phyloP scores from a whole-genome alignment of 106 monocot species.

The Acorus calamus region DNA sequence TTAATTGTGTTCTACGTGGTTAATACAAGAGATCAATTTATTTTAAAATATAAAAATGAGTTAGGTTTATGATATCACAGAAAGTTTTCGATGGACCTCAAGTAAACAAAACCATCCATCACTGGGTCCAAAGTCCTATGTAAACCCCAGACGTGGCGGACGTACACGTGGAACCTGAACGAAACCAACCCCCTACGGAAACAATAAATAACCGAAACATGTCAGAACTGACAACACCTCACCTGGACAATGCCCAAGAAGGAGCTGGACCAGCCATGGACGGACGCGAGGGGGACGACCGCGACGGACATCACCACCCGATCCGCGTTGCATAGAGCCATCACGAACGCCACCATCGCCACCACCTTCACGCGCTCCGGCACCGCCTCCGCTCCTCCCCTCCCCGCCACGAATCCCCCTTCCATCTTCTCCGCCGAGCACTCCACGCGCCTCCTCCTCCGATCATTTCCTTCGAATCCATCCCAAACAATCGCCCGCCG shows the following conservation, averaged over 20 bases:
- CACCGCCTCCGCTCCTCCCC: slow-evolving; percentile 12
- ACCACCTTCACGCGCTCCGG: slow-evolving; percentile 60
- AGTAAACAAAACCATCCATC: no score
- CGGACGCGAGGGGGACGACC: slow-evolving; percentile 67
- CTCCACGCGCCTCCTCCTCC: background rate
- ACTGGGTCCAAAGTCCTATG: no score
- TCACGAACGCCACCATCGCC: slow-evolving; percentile 44
- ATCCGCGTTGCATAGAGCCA: slow-evolving; percentile 88
- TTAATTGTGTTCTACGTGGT: no score
- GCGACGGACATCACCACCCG: slow-evolving; percentile 92
- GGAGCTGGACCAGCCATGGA: slow-evolving; percentile 65
- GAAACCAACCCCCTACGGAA: background rate
- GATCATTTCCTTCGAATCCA: background rate
- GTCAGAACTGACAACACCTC: no score
- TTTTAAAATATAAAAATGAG: no score
- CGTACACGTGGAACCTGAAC: no score
- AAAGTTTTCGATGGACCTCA: no score
- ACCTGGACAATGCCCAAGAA: slow-evolving; percentile 86
- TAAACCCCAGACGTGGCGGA: no score
- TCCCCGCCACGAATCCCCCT: slow-evolving; percentile 18
- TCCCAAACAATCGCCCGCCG: background rate
- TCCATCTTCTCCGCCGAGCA: slow-evolving; percentile 10
- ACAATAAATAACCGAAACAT: background rate
- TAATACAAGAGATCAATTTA: no score
- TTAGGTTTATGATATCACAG: no score